These are phyloP conservation scores for Xanthoparmelia taractica DNA, from an alignment of 495 filamentous ascomycete genomes.

Conservation along the genomic window DNA sequence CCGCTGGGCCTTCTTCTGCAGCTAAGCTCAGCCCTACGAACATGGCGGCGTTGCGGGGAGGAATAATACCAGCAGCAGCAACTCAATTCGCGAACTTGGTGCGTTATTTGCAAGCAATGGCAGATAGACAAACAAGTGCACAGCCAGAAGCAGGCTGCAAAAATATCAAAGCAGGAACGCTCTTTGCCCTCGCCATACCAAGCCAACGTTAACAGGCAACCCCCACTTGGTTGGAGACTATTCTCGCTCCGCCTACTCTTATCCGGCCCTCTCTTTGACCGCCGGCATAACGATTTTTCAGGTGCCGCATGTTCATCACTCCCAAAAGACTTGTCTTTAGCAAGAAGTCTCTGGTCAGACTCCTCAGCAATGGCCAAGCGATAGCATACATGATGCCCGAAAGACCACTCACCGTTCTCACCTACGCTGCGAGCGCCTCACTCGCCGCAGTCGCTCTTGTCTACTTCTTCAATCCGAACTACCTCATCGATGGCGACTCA, in stretches of 20 bases:
- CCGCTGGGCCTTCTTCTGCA: neutral
- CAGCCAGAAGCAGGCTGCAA: neutral
- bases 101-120: neutral
- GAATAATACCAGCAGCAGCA: neutral
- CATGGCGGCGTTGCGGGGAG: neutral
- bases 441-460: slow-evolving; percentile 92
- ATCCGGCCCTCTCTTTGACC: neutral
- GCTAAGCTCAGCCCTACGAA: neutral
- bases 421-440: slow-evolving; percentile 91
- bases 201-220: neutral
- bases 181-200: neutral
- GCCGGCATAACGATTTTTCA: neutral
- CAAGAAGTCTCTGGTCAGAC: slow-evolving; percentile 2
- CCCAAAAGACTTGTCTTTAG: neutral
- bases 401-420: slow-evolving; percentile 74
- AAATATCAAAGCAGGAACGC: neutral
- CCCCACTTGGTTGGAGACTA: neutral
- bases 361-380: slow-evolving; percentile 13
- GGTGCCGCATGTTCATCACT: neutral
- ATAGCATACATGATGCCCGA: slow-evolving; percentile 62
- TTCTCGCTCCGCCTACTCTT: neutral
- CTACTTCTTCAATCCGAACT: slow-evolving; percentile 95
- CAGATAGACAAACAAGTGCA: neutral
- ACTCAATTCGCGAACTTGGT: neutral
- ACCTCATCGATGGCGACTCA: slow-evolving; percentile 75